Conservation (phyloP, 371 early-diverging fungal genomes). For the Lichtheimia ornata region DNA sequence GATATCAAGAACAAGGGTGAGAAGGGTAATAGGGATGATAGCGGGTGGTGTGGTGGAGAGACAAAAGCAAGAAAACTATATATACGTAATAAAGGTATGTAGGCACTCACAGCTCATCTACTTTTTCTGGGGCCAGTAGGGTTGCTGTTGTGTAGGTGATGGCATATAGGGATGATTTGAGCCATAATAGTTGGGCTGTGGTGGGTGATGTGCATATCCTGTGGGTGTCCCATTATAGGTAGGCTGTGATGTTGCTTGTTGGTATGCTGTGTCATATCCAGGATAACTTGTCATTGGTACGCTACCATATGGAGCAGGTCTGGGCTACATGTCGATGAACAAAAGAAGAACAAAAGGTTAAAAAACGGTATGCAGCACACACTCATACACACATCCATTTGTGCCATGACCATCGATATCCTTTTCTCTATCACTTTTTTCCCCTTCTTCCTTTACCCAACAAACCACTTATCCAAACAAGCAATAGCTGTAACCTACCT, state of each 20-base stretch:
- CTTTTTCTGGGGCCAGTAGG: neutral
- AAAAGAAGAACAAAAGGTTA: neutral
- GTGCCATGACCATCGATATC: neutral
- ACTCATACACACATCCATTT: neutral
- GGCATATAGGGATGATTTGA: slow-evolving; percentile 4
- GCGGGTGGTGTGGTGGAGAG: neutral
- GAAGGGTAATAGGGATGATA: too few relatives aligned
- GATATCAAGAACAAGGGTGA: too few relatives aligned
- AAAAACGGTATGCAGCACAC: neutral
- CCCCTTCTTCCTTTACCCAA: neutral
- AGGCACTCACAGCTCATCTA: neutral
- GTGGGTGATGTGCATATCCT: neutral
- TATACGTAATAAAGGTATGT: neutral
- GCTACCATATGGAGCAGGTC: slow-evolving; percentile 10
- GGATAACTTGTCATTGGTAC: slow-evolving; percentile 12
- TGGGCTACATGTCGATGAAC: slow-evolving; percentile 3
- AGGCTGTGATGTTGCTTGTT: slow-evolving; percentile 2
- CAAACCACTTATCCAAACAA: neutral
- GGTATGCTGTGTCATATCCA: slow-evolving; percentile 5
- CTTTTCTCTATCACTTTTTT: neutral
- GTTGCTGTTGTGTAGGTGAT: neutral
- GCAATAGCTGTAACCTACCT: slow-evolving; percentile 4
- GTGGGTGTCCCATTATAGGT: neutral
- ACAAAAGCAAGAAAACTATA: neutral
- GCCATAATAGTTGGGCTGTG: neutral